phyloP scores from a whole-genome alignment of 225 moss, liverwort and hornwort species.

The Takakia lepidozioides region DNA sequence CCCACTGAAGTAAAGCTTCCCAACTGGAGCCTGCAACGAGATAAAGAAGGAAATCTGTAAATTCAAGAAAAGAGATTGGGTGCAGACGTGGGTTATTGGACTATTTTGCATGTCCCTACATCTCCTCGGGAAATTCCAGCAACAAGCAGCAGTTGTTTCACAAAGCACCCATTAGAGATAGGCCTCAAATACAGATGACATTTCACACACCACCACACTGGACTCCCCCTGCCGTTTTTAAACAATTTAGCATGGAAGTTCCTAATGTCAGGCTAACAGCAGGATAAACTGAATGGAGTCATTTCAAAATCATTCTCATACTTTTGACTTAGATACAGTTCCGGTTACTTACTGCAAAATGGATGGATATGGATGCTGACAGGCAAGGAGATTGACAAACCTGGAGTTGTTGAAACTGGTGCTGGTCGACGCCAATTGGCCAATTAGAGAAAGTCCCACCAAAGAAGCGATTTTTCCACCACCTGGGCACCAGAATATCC shows the following conservation, averaged over 20 bases:
- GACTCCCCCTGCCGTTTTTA: too few species aligned
- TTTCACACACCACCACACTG: not conserved
- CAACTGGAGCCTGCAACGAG: slow-evolving; percentile 39
- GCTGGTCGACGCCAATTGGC: slow-evolving; percentile 55
- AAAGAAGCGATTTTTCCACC: slow-evolving; percentile 48
- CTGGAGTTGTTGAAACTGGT: slow-evolving; percentile 53
- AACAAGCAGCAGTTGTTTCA: too few species aligned
- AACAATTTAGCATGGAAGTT: too few species aligned
- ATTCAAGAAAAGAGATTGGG: too few species aligned
- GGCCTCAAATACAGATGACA: not conserved
- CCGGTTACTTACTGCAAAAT: too few species aligned
- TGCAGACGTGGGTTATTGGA: not conserved
- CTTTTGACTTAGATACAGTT: too few species aligned
- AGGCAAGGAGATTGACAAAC: slow-evolving; percentile 15
- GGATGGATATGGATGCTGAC: too few species aligned
- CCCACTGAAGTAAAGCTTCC: slow-evolving; percentile 57
- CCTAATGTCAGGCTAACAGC: not conserved
- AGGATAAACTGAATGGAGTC: not conserved
- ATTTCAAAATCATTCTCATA: not conserved
- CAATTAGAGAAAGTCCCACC: slow-evolving; percentile 75
- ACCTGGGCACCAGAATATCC: slow-evolving; percentile 45
- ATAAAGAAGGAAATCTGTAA: not conserved
- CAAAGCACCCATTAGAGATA: too few species aligned
- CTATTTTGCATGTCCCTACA: not conserved
- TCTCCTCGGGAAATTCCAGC: not conserved